phyloP scores from a whole-genome alignment of 2,329 filamentous ascomycete genomes.

The Pyricularia sp. region DNA sequence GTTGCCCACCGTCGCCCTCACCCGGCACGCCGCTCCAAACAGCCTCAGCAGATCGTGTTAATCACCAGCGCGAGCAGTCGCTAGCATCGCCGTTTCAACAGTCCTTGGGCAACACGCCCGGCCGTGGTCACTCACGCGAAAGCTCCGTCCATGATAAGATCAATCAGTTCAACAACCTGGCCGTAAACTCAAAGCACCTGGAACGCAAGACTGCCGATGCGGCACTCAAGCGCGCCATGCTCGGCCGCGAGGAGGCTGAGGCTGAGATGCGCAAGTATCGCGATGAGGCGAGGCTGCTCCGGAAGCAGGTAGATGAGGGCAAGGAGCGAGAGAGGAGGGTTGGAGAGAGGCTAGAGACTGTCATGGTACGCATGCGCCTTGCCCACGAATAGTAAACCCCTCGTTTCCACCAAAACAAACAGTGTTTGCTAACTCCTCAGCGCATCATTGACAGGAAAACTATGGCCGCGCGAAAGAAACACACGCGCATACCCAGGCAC shows the following conservation, averaged over 20 bases:
- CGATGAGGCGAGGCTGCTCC: conserved; percentile 48
- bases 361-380: conserved; percentile 47
- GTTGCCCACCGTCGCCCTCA: conserved; percentile 1
- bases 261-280: conserved; percentile 53
- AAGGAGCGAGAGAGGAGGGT: conserved; percentile 57
- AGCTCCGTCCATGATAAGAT: conserved; percentile 59
- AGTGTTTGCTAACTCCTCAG: conserved; percentile 6
- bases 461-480: conserved; percentile 62
- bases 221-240: conserved; percentile 55
- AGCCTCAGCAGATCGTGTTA: conserved; percentile 55
- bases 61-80: conserved; percentile 30
- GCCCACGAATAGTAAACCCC: background rate
- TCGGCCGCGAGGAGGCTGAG: conserved; percentile 64
- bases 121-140: conserved; percentile 37
- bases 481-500: conserved; percentile 52
- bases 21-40: conserved; percentile 40
- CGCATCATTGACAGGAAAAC: conserved; percentile 44
- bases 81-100: conserved; percentile 23
- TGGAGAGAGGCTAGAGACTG: conserved; percentile 55
- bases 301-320: conserved; percentile 53
- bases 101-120: conserved; percentile 15
- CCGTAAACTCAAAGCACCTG: conserved; percentile 48
- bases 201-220: conserved; percentile 58
- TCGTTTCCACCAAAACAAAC: background rate
- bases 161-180: conserved; percentile 63